Evolutionary conservation across 495 filamentous ascomycete genomes (phyloP).

Genomic region (Pyronema omphalodes): DNA sequence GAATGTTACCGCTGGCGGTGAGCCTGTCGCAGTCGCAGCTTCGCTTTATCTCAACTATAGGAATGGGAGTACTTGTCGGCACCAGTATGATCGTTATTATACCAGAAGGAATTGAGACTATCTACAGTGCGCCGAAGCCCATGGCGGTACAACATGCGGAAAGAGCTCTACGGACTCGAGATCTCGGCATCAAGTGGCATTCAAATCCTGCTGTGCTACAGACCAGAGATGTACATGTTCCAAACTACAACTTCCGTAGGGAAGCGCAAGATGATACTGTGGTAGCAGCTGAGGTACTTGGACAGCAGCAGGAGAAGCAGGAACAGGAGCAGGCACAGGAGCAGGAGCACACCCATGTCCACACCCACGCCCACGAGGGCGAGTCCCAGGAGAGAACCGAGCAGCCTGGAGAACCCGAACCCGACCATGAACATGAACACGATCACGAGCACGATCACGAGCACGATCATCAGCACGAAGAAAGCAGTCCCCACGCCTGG

Average conservation of each 20-base stretch:
- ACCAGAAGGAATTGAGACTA: conserved; percentile 83
- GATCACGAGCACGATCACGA: conserved; percentile 14
- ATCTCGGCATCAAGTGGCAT: no score
- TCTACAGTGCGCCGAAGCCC: conserved; percentile 33
- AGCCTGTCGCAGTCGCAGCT: conserved; percentile 75
- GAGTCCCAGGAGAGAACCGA: background rate
- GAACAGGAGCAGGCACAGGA: background rate
- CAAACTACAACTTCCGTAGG: no score
- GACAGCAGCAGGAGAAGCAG: background rate
- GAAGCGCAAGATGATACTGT: no score
- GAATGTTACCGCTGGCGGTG: conserved; percentile 80
- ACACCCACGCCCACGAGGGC: background rate
- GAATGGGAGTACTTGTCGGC: conserved; percentile 84
- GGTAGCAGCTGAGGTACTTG: no score
- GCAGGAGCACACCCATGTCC: background rate
- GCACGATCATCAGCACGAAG: conserved; percentile 4
- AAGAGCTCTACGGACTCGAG: no score
- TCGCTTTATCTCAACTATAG: conserved; percentile 75
- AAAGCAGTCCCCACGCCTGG: conserved; percentile 22
- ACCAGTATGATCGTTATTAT: conserved; percentile 95
- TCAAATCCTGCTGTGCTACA: background rate
- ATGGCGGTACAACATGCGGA: background rate
- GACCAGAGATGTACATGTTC: background rate
- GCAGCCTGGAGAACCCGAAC: background rate
- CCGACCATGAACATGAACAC: conserved; percentile 6